Evolutionary conservation across 257 asterid species (phyloP), one percentile per base, ranked within the genome.

Genomic region (Solanum acaule): DNA sequence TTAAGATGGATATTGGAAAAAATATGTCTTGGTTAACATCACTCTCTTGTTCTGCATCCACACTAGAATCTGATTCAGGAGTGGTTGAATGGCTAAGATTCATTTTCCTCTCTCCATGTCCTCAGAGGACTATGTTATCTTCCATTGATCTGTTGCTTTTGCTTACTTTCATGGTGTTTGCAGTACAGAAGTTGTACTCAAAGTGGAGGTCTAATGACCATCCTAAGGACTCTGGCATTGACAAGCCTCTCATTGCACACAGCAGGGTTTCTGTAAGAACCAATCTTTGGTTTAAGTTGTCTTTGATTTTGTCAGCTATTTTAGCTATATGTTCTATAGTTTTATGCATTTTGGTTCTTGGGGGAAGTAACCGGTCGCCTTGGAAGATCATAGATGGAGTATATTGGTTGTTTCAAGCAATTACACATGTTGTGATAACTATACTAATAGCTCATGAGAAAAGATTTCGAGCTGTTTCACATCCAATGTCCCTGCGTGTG

Each of bases 71-170:
- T 70, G 88, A 87, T 82, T 87, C 94, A 3, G 25, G 90, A 2
- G 71, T 91, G 33, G 9, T 91, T 67, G 93, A 92, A 86, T 94
- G 98, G 98, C 90, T 93, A 27, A 90, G 95, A 91, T 97, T 97
- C 95, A 82, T 95, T 6, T 89, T 94, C 89, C 94, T 96, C 85
- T 95, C 98, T 77, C 98, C 99, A 65, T 97, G 99, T 86, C 96
- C 98, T 49, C 99, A 96, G 79, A 94, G 98, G 86, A 85, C 88
- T 37, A 91, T 97, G 25, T 67, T 93, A 9, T 93, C 94, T 78
- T 88, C 95, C 20, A 44, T 94, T 14, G 90, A 94, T 94, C 73
- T 93, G 75, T 83, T 96, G 73, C 92, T 96, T 90, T 87, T 94
- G 92, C 23, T 90, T 35, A 27, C 59, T 72, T 18, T 96, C 85